These are phyloP conservation scores for Skeletonema potamos DNA, from an alignment of 108 stramenopile genomes.

Conservation along the genomic window DNA sequence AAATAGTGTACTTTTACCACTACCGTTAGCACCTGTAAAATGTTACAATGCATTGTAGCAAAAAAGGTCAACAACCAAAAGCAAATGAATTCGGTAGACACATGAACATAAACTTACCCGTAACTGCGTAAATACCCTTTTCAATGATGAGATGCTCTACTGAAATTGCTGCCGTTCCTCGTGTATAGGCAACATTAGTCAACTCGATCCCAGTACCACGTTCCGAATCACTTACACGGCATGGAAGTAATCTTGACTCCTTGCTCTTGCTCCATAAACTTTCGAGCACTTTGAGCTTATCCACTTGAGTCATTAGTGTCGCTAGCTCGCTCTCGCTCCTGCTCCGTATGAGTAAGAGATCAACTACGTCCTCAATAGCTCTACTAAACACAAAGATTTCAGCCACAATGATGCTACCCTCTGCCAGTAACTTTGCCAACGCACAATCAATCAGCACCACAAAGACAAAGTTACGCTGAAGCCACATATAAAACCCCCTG, in stretches of 20 bases:
- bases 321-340: slow-evolving; percentile 84
- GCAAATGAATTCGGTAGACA: slow-evolving; percentile 1
- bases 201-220: slow-evolving; percentile 39
- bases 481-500: slow-evolving; percentile 69
- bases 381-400: slow-evolving; percentile 87
- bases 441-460: slow-evolving; percentile 85
- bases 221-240: slow-evolving; percentile 42
- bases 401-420: slow-evolving; percentile 66
- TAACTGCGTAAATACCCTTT: slow-evolving; percentile 83
- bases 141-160: slow-evolving; percentile 69
- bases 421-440: slow-evolving; percentile 74
- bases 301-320: slow-evolving; percentile 78
- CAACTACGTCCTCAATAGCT: slow-evolving; percentile 87
- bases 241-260: slow-evolving; percentile 55
- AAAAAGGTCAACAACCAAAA: slow-evolving; percentile 1
- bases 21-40: slow-evolving; percentile 36
- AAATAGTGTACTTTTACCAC: slow-evolving; percentile 76
- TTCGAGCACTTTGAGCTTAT: slow-evolving; percentile 61
- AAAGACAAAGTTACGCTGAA: slow-evolving; percentile 86
- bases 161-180: slow-evolving; percentile 73
- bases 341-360: slow-evolving; percentile 79
- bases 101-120: slow-evolving; percentile 64
- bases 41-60: not conserved
- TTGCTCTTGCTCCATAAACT: slow-evolving; percentile 70
- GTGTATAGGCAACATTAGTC: slow-evolving; percentile 65